Percentiles rank a stretch among this genome's conserved stretches.
phyloP scores from a whole-genome alignment of 1,284 basidiomycete genomes.

The Moesziomyces antarcticus region DNA sequence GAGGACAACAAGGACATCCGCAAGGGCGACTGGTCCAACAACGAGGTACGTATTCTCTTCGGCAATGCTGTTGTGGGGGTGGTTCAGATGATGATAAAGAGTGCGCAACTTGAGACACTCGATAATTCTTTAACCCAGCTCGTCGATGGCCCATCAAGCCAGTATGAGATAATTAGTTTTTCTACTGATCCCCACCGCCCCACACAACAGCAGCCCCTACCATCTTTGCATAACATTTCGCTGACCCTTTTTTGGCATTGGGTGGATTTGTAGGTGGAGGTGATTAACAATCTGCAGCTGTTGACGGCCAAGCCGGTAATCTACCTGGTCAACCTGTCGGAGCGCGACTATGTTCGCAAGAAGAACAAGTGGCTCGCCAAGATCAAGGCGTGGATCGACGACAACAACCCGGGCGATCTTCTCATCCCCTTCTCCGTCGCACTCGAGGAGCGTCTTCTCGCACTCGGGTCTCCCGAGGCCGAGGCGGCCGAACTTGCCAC shows the following conservation, averaged over 20 bases:
- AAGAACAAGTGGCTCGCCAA: constrained; percentile 99
- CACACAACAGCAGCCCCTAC: constrained; percentile 4
- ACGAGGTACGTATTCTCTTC: constrained; percentile 84
- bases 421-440: constrained; percentile 98
- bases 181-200: constrained; percentile 42
- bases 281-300: constrained; percentile 90
- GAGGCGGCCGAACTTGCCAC: constrained; percentile 61
- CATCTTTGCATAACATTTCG: background rate
- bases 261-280: constrained; percentile 79
- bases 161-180: constrained; percentile 61
- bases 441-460: constrained; percentile 88
- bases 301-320: constrained; percentile 97
- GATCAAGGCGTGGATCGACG: constrained; percentile 98
- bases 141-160: constrained; percentile 74
- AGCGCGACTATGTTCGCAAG: constrained; percentile 93
- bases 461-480: constrained; percentile 63
- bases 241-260: background rate
- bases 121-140: constrained; percentile 76
- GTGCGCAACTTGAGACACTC: constrained; percentile 73
- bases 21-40: constrained; percentile 93
- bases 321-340: constrained; percentile 97
- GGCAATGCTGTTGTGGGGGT: constrained; percentile 5
- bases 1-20: constrained; percentile 91
- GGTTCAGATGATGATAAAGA: constrained; percentile 78
- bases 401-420: constrained; percentile 93